Base-by-base conservation (phyloP, 2,329 filamentous ascomycete species). In the Pseudodiploospora longispora region DNA sequence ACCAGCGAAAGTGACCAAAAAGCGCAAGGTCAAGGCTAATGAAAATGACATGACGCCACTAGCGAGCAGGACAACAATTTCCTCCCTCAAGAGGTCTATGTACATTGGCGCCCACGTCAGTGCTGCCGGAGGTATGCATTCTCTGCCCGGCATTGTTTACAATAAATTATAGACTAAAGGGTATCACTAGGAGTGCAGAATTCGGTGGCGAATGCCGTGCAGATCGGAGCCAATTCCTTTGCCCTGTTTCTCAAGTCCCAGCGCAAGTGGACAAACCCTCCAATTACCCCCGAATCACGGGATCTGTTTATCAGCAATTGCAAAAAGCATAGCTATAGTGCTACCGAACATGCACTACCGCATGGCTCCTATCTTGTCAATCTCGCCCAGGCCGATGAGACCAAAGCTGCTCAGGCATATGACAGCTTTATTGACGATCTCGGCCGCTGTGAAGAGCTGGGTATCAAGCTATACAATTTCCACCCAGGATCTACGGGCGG, bases 311-410 rank as follows among this genome's bases (percentile, higher is more conserved):
- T 76, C 44, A 72, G 74, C 36, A 69, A 80, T 30, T 87, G 87
- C 59, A 71, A 77, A 41, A 68, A 82, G 40, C 80, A 91, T 60
- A 68, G 70, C 40, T 95, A 91, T 63, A 80, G 87, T 56, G 76
- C 81, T 6, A 72, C 72, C 45, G 77, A 79, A 59, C 83, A 87
- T 65, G 78, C 89, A 57, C 80, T 98, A 1, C 93, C 93, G 0
- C 93, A 98, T 61, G 93, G 93, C 31, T 95, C 87, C 1, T 98
- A 98, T 62, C 83, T 98, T 6, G 89, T 98, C 58, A 98, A 98
- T 60, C 79, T 98, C 5, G 93, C 93, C 1, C 88, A 95, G 58
- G 75, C 81, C 4, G 90, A 97, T 57, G 63, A 77, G 28, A 75
- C 74, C 34, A 94, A 95, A 62, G 87, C 89, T 2, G 75, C 80